These are phyloP conservation scores for Kewa caespitosa DNA, from an alignment of 179 eudicot species.

Conservation along the genomic window DNA sequence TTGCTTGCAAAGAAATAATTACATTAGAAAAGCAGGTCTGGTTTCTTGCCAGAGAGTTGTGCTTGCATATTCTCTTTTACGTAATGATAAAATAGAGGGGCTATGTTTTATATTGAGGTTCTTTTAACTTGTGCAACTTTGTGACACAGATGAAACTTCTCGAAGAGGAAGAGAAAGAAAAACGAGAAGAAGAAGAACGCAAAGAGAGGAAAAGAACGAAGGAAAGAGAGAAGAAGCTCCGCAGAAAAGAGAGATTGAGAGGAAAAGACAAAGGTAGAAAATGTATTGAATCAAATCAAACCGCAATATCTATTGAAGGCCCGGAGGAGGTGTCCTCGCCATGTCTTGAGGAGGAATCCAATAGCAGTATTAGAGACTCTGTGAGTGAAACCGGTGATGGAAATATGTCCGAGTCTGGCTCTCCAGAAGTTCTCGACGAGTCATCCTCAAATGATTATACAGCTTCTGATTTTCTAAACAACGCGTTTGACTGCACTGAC, in stretches of 20 bases:
- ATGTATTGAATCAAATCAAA: constrained; percentile 44
- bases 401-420: constrained; percentile 37
- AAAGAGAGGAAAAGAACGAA: constrained; percentile 85
- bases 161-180: constrained; percentile 99
- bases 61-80: not conserved
- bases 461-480: constrained; percentile 34
- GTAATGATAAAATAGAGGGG: not conserved
- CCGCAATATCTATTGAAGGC: constrained; percentile 32
- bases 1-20: constrained; percentile 95
- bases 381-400: constrained; percentile 43
- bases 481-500: constrained; percentile 41
- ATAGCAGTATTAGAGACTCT: constrained; percentile 33
- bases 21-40: constrained; percentile 88
- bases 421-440: constrained; percentile 48
- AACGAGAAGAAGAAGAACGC: constrained; percentile 95
- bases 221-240: constrained; percentile 93
- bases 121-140: constrained; percentile 17
- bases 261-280: constrained; percentile 77
- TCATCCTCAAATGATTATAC: constrained; percentile 38
- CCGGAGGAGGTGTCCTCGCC: constrained; percentile 37
- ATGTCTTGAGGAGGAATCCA: constrained; percentile 41
- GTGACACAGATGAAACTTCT: constrained; percentile 74
- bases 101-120: not conserved
- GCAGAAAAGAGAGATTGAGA: constrained; percentile 92
- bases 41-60: constrained; percentile 4